Evolutionary conservation across 2,329 filamentous ascomycete genomes (phyloP), one percentile per base, ranked within the genome.

Genomic region (Aspergillus sp.): DNA sequence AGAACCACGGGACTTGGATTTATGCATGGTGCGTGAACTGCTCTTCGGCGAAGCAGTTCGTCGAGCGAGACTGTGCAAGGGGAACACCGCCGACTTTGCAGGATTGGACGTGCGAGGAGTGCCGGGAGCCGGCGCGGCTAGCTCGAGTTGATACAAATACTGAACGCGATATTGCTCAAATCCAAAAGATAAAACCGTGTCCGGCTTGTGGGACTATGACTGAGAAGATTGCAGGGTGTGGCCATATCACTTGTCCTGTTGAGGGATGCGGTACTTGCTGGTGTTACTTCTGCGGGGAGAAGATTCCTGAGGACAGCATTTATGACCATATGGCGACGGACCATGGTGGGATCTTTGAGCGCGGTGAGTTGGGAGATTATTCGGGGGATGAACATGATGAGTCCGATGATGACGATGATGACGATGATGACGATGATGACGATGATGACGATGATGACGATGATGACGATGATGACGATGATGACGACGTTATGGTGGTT

Each of bases 1-100:
- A 72, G 2, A 73, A 80, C 12, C 61, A 70, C 1, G 80, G 75
- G 2, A 68, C 67, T 1, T 81, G 76, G 75, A 77, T 82, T 52
- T 80, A 82, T 45, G 79, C 75, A 0, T 81, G 78, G 80, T 85
- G 82, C 61, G 57, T 34, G 3, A 65, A 59, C 3, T 83, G 81
- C 54, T 73, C 72, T 3, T 68, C 70, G 11, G 80, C 80, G 4
- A 75, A 73, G 61, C 70, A 70, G 56, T 75, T 73, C 51, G 70
- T 77, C 17, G 77, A 79, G 61, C 69, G 80, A 5, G 75, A 74
- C 2, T 83, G 81, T 60, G 78, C 75, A 0, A 68, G 68, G 0
- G 79, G 77, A 0, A 71, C 71, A 2, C 75, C 77, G 0, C 65
- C 67, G 1, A 73, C 77, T 17, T 56, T 80, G 3, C 52, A 53